phyloP scores from a whole-genome alignment of 2,329 filamentous ascomycete species.

The Phialocephala subalpina region DNA sequence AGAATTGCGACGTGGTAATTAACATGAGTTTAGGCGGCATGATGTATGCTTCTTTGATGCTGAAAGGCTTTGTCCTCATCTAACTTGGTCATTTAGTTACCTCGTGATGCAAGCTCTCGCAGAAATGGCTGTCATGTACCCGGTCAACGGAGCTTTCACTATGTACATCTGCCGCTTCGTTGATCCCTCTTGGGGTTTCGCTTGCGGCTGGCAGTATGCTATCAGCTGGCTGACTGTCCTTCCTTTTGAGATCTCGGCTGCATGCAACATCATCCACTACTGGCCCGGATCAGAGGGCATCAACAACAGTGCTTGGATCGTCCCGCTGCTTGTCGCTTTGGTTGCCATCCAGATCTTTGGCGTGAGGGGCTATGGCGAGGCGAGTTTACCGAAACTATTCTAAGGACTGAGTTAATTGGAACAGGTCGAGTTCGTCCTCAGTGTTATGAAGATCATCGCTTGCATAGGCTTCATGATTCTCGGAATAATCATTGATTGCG shows the following conservation, averaged over 20 bases:
- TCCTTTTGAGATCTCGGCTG: slow-evolving; percentile 85
- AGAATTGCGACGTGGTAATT: slow-evolving; percentile 55
- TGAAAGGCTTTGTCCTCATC: neutral
- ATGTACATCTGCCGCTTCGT: slow-evolving; percentile 89
- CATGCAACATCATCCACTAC: slow-evolving; percentile 60
- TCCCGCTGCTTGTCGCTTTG: slow-evolving; percentile 78
- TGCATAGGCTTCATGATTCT: slow-evolving; percentile 69
- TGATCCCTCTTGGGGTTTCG: slow-evolving; percentile 90
- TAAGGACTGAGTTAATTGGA: too few relatives aligned
- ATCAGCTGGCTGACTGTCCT: slow-evolving; percentile 75
- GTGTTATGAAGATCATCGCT: slow-evolving; percentile 63
- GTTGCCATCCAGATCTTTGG: slow-evolving; percentile 77
- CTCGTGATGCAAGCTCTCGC: slow-evolving; percentile 83
- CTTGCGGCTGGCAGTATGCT: slow-evolving; percentile 87
- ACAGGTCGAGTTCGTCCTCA: slow-evolving; percentile 58
- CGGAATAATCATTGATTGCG: slow-evolving; percentile 63
- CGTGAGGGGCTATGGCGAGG: slow-evolving; percentile 17
- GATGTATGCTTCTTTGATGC: slow-evolving; percentile 63
- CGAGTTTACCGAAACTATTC: neutral
- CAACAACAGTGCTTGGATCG: slow-evolving; percentile 74
- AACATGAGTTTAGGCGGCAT: slow-evolving; percentile 71
- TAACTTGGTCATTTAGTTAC: slow-evolving; percentile 27
- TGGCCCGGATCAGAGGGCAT: slow-evolving; percentile 64
- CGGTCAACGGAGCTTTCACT: slow-evolving; percentile 87
- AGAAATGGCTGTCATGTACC: slow-evolving; percentile 87